These are phyloP conservation scores for Colletotrichum sp. DNA, from an alignment of 2,329 filamentous ascomycete genomes.

Conservation along the genomic window DNA sequence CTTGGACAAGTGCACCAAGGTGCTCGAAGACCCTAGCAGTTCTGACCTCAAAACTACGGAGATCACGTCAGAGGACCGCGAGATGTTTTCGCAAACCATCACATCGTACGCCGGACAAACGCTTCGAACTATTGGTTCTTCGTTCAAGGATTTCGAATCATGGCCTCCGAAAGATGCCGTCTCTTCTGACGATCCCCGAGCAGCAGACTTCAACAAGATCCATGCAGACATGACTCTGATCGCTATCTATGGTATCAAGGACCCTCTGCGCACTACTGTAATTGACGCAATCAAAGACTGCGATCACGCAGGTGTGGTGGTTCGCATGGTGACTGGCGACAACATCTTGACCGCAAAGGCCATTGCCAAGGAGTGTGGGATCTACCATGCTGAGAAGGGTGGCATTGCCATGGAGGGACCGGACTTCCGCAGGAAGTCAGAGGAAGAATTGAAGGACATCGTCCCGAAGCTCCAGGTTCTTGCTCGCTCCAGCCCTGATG, in stretches of 20 bases:
- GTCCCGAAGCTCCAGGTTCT: conserved; percentile 71
- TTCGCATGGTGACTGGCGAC: conserved; percentile 66
- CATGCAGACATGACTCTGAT: conserved; percentile 41
- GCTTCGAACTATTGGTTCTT: conserved; percentile 44
- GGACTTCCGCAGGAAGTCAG: conserved; percentile 62
- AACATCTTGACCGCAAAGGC: conserved; percentile 49
- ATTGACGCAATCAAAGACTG: conserved; percentile 66
- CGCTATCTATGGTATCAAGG: conserved; percentile 66
- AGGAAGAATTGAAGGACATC: conserved; percentile 52
- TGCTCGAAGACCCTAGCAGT: conserved; percentile 23
- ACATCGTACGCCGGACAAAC: conserved; percentile 40
- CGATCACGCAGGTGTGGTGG: conserved; percentile 68
- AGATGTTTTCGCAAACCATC: conserved; percentile 34
- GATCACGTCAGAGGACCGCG: conserved; percentile 13
- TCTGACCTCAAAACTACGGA: background rate
- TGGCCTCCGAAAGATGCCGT: conserved; percentile 59
- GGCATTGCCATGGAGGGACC: conserved; percentile 58
- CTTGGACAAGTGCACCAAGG: conserved; percentile 43
- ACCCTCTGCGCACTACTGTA: conserved; percentile 69
- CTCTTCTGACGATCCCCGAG: conserved; percentile 58
- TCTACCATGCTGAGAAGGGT: conserved; percentile 41
- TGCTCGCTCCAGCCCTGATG: conserved; percentile 72
- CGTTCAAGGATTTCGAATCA: conserved; percentile 56
- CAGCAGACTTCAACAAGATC: conserved; percentile 57
- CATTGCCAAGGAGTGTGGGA: conserved; percentile 47